Evolutionary conservation across 2,329 filamentous ascomycete genomes (phyloP).

Genomic region (Beauveria bassiana): DNA sequence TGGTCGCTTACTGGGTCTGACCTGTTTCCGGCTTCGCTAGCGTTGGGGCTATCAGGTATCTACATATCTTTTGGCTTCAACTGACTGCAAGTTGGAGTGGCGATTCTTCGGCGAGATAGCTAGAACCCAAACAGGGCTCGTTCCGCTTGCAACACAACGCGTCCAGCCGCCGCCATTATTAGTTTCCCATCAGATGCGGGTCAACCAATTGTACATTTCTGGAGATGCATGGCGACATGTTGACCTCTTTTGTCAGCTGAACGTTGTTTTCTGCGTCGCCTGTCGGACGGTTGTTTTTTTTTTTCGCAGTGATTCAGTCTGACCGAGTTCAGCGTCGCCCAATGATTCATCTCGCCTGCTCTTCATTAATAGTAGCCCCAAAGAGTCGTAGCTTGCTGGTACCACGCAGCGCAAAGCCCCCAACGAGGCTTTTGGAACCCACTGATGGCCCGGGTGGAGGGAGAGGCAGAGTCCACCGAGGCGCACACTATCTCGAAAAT

Average conservation of each 20-base stretch:
- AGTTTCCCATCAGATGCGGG: neutral
- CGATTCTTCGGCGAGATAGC: neutral
- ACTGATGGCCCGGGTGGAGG: neutral
- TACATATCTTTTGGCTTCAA: neutral
- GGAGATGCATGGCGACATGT: conserved; percentile 7
- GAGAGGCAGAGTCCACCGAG: neutral
- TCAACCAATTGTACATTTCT: conserved; percentile 2
- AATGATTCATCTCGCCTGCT: neutral
- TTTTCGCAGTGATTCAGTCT: too few relatives aligned
- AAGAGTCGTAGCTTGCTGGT: neutral
- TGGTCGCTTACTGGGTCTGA: neutral
- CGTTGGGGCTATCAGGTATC: neutral
- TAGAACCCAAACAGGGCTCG: too few relatives aligned
- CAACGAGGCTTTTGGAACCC: neutral
- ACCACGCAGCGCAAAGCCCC: neutral
- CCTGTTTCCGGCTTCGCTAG: neutral
- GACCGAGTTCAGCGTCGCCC: neutral
- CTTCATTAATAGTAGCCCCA: neutral
- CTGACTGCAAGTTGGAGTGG: neutral
- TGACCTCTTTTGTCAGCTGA: neutral
- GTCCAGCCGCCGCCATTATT: neutral
- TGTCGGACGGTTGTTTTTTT: too few relatives aligned
- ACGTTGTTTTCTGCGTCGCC: too few relatives aligned
- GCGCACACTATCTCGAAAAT: neutral
- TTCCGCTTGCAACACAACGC: neutral